Evolutionary conservation across 768 basidiomycete species (phyloP).

Genomic region (Kondoa malvinella): DNA sequence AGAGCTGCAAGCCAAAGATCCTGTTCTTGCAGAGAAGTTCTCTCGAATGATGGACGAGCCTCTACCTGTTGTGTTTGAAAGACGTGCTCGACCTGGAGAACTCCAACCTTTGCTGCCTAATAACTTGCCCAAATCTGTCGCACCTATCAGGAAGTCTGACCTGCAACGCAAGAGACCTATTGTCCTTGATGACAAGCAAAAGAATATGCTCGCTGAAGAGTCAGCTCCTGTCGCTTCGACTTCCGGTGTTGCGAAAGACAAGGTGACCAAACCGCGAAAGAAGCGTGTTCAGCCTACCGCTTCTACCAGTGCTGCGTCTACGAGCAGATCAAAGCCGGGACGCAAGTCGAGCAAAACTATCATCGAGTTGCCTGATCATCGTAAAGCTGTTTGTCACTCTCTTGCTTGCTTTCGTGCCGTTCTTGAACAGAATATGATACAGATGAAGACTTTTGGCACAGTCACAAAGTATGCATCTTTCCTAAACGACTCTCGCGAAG

Average conservation of each 20-base stretch:
- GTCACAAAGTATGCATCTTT: not conserved
- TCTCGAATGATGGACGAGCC: not conserved
- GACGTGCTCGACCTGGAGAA: not conserved
- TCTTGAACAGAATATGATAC: not conserved
- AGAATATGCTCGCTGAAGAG: not conserved
- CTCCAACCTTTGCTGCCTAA: not conserved
- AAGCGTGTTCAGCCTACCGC: not conserved
- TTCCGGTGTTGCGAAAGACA: not conserved
- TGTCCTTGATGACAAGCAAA: not conserved
- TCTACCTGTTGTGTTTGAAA: not conserved
- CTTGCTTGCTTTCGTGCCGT: not conserved
- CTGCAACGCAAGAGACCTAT: not conserved
- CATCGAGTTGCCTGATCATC: too few species aligned
- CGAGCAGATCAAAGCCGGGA: not conserved
- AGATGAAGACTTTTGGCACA: not conserved
- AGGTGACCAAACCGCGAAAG: not conserved
- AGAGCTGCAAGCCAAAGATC: not conserved
- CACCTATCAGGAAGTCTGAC: not conserved
- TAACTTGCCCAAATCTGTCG: not conserved
- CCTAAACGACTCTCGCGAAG: not conserved
- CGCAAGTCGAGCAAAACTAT: not conserved
- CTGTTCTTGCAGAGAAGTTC: not conserved
- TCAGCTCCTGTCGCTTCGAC: not conserved
- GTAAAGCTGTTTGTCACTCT: not conserved
- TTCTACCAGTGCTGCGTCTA: not conserved